A percentile compares a stretch with the other conserved stretches of the same genome.
These are phyloP conservation scores for Collybiopsis confluens DNA, from an alignment of 768 basidiomycete genomes.

Conservation along the genomic window DNA sequence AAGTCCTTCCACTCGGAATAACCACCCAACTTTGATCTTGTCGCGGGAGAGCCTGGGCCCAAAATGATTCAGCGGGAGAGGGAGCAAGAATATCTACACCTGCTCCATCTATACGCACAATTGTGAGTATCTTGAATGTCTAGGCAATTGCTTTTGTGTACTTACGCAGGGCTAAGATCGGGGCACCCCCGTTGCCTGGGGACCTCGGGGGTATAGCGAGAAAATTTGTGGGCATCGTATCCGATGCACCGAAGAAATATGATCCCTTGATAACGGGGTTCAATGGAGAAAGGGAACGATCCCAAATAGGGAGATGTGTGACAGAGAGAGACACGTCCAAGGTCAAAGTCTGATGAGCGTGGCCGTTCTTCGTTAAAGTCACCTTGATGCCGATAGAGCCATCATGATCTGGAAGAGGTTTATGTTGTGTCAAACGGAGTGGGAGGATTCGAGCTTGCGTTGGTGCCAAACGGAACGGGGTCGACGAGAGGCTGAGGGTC, in stretches of 20 bases:
- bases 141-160: conserved; percentile 8
- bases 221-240: conserved; percentile 50
- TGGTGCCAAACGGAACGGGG: conserved; percentile 43
- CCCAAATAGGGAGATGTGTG: conserved; percentile 41
- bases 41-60: conserved; percentile 58
- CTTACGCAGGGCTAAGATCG: conserved; percentile 64
- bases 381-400: conserved; percentile 32
- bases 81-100: conserved; percentile 63
- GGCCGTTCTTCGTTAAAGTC: conserved; percentile 12
- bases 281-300: conserved; percentile 11
- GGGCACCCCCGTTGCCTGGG: conserved; percentile 19
- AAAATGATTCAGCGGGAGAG: conserved; percentile 36
- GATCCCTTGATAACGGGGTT: conserved; percentile 45
- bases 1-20: conserved; percentile 76
- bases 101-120: conserved; percentile 62
- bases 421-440: conserved; percentile 46
- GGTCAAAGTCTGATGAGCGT: background rate
- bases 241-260: conserved; percentile 49
- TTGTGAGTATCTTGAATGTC: background rate
- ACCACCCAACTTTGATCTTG: conserved; percentile 69
- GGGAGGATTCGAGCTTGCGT: conserved; percentile 62
- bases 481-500: conserved; percentile 20
- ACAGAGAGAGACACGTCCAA: conserved; percentile 32
- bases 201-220: conserved; percentile 49
- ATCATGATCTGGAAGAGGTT: conserved; percentile 27